Conservation (phyloP, 768 basidiomycete species). For the Leucogyrophana mollusca region DNA sequence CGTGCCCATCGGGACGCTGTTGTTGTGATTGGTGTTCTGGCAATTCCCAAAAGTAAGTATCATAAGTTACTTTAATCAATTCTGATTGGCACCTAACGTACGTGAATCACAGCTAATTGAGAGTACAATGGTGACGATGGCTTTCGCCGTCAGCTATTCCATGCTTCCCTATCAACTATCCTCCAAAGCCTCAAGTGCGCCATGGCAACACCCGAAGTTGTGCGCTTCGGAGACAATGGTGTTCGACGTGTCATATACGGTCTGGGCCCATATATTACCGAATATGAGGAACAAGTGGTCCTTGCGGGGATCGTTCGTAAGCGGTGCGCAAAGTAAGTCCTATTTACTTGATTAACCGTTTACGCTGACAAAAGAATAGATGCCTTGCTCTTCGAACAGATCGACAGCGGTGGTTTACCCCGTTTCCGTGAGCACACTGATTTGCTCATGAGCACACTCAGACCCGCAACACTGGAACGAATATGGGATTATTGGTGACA, state of each 20-base stretch:
- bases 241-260: conserved; percentile 28
- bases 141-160: conserved; percentile 27
- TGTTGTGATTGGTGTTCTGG: conserved; percentile 16
- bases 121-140: conserved; percentile 10
- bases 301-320: conserved; percentile 31
- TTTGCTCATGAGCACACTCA: conserved; percentile 19
- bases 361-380: conserved; percentile 13
- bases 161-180: conserved; percentile 25
- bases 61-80: conserved; percentile 1
- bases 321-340: conserved; percentile 34
- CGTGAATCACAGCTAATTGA: not conserved
- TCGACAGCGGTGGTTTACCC: conserved; percentile 19
- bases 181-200: conserved; percentile 16
- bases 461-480: conserved; percentile 27
- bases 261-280: conserved; percentile 37
- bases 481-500: conserved; percentile 30
- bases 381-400: conserved; percentile 20
- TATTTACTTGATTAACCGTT: not conserved
- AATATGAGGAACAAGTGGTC: conserved; percentile 39
- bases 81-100: not conserved
- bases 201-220: conserved; percentile 27
- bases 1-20: conserved; percentile 1
- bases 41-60: conserved; percentile 27
- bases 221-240: conserved; percentile 28
- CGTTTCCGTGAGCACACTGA: conserved; percentile 21